These are phyloP conservation scores for Panicum miliaceum DNA, from an alignment of 176 grass and related monocot species.

Conservation along the genomic window DNA sequence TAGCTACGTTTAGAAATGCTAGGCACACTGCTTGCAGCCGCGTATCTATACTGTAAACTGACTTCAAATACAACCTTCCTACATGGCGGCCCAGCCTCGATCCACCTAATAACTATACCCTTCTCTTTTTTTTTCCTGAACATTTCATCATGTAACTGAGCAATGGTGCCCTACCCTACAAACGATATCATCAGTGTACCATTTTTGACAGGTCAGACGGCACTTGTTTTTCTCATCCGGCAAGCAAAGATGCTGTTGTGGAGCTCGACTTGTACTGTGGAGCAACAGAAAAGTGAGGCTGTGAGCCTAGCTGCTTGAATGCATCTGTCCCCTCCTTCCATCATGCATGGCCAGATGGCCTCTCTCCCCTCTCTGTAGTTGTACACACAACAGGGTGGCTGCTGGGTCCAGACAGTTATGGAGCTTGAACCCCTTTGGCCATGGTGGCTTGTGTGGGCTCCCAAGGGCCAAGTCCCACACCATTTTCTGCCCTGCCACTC, in stretches of 20 bases:
- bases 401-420: constrained; percentile 48
- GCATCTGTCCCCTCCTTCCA: constrained; percentile 35
- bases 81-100: neutral
- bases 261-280: constrained; percentile 30
- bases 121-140: neutral
- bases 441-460: constrained; percentile 16
- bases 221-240: constrained; percentile 13
- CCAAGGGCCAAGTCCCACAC: neutral
- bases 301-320: constrained; percentile 36
- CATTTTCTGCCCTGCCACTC: constrained; percentile 22
- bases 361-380: neutral
- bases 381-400: constrained; percentile 39
- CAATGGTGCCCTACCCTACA: neutral
- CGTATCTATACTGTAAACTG: neutral
- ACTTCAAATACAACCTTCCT: neutral
- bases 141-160: neutral
- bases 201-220: constrained; percentile 23
- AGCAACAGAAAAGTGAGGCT: constrained; percentile 37
- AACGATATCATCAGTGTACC: constrained; percentile 23
- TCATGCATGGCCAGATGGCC: constrained; percentile 9
- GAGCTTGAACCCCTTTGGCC: constrained; percentile 28
- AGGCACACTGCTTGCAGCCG: too few species aligned
- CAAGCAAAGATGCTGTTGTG: constrained; percentile 22
- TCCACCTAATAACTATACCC: neutral
- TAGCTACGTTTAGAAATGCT: too few species aligned